Conservation (phyloP, 2,329 filamentous ascomycete species). For the Phialocephala subalpina region DNA sequence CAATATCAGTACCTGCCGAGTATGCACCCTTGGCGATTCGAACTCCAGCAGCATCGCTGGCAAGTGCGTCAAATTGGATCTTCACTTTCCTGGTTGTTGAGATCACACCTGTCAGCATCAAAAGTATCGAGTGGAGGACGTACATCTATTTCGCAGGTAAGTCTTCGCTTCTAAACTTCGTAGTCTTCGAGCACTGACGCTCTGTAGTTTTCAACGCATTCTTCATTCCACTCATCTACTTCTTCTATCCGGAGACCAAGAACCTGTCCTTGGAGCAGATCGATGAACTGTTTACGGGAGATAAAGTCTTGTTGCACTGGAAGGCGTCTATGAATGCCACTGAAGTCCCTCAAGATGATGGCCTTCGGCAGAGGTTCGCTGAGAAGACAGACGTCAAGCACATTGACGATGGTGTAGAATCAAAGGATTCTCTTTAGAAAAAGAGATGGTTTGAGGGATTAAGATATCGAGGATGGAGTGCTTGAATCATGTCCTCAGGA, state of each 20-base stretch:
- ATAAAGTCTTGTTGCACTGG: slow-evolving; percentile 4
- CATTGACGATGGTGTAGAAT: not conserved
- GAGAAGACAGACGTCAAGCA: slow-evolving; percentile 1
- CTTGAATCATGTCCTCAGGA: no score
- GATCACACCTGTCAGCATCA: slow-evolving; percentile 43
- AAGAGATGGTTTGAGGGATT: no score
- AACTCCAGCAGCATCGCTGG: slow-evolving; percentile 48
- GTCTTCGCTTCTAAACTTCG: slow-evolving; percentile 41
- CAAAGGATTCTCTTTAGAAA: not conserved
- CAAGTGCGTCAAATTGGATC: slow-evolving; percentile 49
- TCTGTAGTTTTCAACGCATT: not conserved
- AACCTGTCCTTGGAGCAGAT: slow-evolving; percentile 50
- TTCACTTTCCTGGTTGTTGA: slow-evolving; percentile 64
- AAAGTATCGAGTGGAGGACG: slow-evolving; percentile 41
- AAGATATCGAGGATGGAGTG: no score
- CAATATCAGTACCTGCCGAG: slow-evolving; percentile 52
- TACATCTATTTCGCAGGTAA: slow-evolving; percentile 62
- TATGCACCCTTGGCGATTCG: slow-evolving; percentile 55
- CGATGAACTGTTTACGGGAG: slow-evolving; percentile 33
- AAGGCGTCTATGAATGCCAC: not conserved
- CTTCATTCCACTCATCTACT: slow-evolving; percentile 24
- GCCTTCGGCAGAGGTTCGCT: not conserved
- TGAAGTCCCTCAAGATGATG: not conserved
- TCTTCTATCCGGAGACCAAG: slow-evolving; percentile 47
- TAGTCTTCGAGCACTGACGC: not conserved